Conservation (phyloP, 805 yeast species). For the Starmerella bombi region DNA sequence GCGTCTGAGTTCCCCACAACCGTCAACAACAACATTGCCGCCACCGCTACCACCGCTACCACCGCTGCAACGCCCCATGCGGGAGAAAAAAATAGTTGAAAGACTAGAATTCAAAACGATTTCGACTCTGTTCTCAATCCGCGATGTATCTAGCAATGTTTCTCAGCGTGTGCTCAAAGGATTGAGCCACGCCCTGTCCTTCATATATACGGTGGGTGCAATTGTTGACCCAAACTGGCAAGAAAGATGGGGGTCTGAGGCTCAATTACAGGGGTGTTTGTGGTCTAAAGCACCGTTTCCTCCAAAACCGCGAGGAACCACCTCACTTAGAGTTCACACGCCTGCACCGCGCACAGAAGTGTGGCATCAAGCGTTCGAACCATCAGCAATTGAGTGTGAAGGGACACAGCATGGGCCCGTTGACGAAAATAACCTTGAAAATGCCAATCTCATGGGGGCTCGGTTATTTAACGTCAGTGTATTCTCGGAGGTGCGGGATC, state of each 20-base stretch:
- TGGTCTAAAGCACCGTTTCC: constrained; percentile 3
- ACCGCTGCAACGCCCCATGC: neutral
- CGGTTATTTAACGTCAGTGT: too few species aligned
- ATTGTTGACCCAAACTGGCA: constrained; percentile 2
- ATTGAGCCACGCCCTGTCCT: neutral
- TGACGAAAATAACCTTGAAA: too few species aligned
- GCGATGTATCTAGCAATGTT: neutral
- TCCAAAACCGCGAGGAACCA: neutral
- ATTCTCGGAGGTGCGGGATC: neutral
- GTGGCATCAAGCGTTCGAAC: constrained; percentile 2
- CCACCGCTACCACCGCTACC: neutral
- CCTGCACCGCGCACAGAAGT: neutral
- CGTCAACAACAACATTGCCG: neutral
- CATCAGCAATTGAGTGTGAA: neutral
- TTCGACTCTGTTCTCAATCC: neutral
- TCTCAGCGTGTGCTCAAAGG: neutral
- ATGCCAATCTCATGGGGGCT: too few species aligned
- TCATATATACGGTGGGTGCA: neutral
- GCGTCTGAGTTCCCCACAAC: neutral
- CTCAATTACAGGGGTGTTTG: constrained; percentile 3
- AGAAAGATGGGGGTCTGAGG: constrained; percentile 8
- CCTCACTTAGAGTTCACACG: neutral
- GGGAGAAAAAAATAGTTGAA: neutral
- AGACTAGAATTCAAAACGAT: neutral
- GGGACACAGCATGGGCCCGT: too few species aligned